These are phyloP conservation scores for Epicoccum sorghinum DNA, from an alignment of 2,329 filamentous ascomycete species.

Conservation along the genomic window DNA sequence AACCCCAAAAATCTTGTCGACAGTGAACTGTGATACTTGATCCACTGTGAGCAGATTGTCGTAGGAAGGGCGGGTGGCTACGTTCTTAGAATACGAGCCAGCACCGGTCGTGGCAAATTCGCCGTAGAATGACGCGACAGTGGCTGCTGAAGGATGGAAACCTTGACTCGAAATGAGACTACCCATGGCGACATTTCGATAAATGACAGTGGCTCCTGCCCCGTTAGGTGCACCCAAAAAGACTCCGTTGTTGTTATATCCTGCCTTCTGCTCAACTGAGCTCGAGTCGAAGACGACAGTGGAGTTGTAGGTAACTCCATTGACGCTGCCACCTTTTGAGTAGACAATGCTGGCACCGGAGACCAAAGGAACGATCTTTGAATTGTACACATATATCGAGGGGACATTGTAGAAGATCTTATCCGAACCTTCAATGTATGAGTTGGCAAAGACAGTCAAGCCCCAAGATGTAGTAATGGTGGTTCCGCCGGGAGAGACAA, in stretches of 20 bases:
- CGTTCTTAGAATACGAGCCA: slow-evolving; percentile 51
- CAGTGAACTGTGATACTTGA: slow-evolving; percentile 44
- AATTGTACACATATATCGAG: slow-evolving; percentile 52
- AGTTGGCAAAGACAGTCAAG: slow-evolving; percentile 51
- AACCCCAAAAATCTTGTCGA: slow-evolving; percentile 42
- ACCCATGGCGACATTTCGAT: slow-evolving; percentile 48
- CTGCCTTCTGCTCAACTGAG: slow-evolving; percentile 41
- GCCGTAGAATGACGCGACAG: slow-evolving; percentile 42
- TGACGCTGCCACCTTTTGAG: slow-evolving; percentile 44
- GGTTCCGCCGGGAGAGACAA: slow-evolving; percentile 48
- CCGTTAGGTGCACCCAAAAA: slow-evolving; percentile 53
- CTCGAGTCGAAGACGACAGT: slow-evolving; percentile 52
- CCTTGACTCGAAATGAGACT: slow-evolving; percentile 48
- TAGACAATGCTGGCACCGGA: slow-evolving; percentile 48
- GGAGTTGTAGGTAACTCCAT: slow-evolving; percentile 40
- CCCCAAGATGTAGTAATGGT: slow-evolving; percentile 40
- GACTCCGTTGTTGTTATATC: slow-evolving; percentile 48
- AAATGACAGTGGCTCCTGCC: slow-evolving; percentile 50
- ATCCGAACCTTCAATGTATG: slow-evolving; percentile 53
- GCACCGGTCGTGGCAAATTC: slow-evolving; percentile 52
- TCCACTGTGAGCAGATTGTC: slow-evolving; percentile 42
- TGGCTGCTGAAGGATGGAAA: slow-evolving; percentile 37
- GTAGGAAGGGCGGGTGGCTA: slow-evolving; percentile 40
- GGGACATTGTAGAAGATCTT: slow-evolving; percentile 52
- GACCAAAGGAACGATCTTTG: slow-evolving; percentile 50